phyloP scores from a whole-genome alignment of 768 basidiomycete genomes.

The Psilocybe sp. region DNA sequence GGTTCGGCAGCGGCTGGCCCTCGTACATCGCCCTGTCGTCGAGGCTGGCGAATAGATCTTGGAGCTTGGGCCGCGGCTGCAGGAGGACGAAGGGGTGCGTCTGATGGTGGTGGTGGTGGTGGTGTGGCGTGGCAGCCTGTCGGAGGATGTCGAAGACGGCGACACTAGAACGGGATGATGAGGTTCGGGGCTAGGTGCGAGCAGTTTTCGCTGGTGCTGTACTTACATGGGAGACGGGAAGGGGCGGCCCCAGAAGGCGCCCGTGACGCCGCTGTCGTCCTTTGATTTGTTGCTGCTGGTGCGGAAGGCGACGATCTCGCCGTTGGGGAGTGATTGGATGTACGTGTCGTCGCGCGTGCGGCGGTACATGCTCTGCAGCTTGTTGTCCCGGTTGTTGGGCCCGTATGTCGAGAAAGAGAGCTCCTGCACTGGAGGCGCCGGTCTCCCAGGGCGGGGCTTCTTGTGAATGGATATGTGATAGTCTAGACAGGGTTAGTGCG shows the following conservation, averaged over 20 bases:
- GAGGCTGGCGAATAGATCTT: conserved; percentile 67
- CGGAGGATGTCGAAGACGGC: conserved; percentile 79
- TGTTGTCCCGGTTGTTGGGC: conserved; percentile 83
- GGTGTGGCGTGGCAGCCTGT: conserved; percentile 14
- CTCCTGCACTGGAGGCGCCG: conserved; percentile 60
- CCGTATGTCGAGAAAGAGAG: conserved; percentile 91
- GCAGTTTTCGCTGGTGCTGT: not conserved
- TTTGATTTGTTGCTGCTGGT: conserved; percentile 6
- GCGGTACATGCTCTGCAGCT: conserved; percentile 68
- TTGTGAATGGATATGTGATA: conserved; percentile 87
- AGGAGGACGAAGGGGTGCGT: conserved; percentile 74
- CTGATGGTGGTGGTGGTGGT: conserved; percentile 20
- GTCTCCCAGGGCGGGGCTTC: conserved; percentile 33
- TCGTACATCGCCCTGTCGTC: conserved; percentile 16
- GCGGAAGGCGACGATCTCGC: conserved; percentile 74
- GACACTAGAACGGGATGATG: conserved; percentile 47
- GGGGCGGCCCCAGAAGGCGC: conserved; percentile 54
- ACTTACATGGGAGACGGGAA: conserved; percentile 72
- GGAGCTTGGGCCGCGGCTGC: conserved; percentile 77
- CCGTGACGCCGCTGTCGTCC: conserved; percentile 14
- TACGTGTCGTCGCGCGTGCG: conserved; percentile 78
- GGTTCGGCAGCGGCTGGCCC: conserved; percentile 39
- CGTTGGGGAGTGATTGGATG: conserved; percentile 77
- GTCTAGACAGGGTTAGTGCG: conserved; percentile 44
- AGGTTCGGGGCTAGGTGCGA: not conserved